These are phyloP conservation scores for Talaromyces atroroseus DNA, from an alignment of 2,329 filamentous ascomycete genomes.

Conservation along the genomic window DNA sequence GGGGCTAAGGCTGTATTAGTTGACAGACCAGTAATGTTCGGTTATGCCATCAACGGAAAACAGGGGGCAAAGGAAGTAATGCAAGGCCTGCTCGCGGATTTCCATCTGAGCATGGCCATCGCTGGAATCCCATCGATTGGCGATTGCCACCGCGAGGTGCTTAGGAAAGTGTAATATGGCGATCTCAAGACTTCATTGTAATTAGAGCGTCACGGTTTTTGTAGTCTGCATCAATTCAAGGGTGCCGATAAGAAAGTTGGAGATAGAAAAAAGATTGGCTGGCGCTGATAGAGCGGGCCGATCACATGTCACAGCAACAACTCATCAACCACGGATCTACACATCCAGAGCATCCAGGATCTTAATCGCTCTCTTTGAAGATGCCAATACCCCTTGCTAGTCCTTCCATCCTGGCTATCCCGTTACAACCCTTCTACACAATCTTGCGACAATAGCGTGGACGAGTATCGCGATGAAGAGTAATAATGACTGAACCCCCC, in stretches of 20 bases:
- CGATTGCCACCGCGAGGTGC: conserved; percentile 29
- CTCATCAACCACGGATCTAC: conserved; percentile 8
- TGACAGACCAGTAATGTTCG: conserved; percentile 12
- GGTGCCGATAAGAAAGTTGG: neutral
- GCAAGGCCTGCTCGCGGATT: conserved; percentile 46
- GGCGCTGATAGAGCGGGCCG: neutral
- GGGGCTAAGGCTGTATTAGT: conserved; percentile 13
- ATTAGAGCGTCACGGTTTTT: neutral
- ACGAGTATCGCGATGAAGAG: neutral
- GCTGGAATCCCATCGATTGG: conserved; percentile 42
- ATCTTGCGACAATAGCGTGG: neutral
- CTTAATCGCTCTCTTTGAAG: neutral
- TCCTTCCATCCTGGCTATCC: neutral
- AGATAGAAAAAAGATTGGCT: neutral
- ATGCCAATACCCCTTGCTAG: neutral
- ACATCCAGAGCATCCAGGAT: neutral
- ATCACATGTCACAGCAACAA: conserved; percentile 18
- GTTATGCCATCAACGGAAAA: conserved; percentile 11
- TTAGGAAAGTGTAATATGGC: conserved; percentile 31
- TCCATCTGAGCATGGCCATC: conserved; percentile 53
- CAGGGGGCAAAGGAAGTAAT: conserved; percentile 12
- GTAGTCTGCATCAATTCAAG: neutral
- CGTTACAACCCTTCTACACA: neutral
- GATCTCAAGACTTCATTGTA: conserved; percentile 31
- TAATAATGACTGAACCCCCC: conserved; percentile 2